Evolutionary conservation across 2,329 filamentous ascomycete species (phyloP), one percentile per base, ranked within the genome.

Genomic region (Neophaeococcomyces mojaviensis): DNA sequence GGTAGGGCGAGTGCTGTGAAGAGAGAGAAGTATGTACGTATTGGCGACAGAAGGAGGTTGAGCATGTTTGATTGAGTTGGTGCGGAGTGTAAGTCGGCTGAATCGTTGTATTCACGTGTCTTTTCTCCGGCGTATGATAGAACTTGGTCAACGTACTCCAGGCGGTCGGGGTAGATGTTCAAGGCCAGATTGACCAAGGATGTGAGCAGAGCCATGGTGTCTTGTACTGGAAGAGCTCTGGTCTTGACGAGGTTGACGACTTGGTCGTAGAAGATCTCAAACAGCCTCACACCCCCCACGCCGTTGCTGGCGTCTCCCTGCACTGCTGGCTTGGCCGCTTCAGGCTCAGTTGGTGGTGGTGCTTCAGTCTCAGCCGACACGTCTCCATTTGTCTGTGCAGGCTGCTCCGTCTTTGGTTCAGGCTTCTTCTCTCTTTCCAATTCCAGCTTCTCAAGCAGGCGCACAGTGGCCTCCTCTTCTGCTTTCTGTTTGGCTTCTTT

Each of bases 241-340:
- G 86, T 86, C 66, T 88, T 90, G 51, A 97, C 89, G 42, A 98
- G 73, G 59, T 90, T 89, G 61, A 94, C 85, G 51, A 97, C 92
- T 65, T 97, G 92, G 42, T 88, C 84, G 61, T 97, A 94, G 73
- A 97, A 98, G 49, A 97, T 87, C 66, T 97, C 89, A 64, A 97
- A 97, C 19, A 98, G 78, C 66, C 87, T 90, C 48, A 95, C 81
- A 58, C 88, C 83, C 43, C 82, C 70, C 24, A 65, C 62, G 39
- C 58, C 59, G 20, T 48, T 53, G 31, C 58, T 51, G 20, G 58
- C 63, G 33, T 62, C 60, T 34, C 61, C 59, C 28, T 53, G 47
- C 26, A 56, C 44, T 10, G 53, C 55, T n/a, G 61, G 50, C 24
- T 64, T 49, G 39, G 61, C 46, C 44, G 58, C 47, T 20, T 47